Evolutionary conservation across 1,284 basidiomycete species (phyloP).

Genomic region (Irpex sp.): DNA sequence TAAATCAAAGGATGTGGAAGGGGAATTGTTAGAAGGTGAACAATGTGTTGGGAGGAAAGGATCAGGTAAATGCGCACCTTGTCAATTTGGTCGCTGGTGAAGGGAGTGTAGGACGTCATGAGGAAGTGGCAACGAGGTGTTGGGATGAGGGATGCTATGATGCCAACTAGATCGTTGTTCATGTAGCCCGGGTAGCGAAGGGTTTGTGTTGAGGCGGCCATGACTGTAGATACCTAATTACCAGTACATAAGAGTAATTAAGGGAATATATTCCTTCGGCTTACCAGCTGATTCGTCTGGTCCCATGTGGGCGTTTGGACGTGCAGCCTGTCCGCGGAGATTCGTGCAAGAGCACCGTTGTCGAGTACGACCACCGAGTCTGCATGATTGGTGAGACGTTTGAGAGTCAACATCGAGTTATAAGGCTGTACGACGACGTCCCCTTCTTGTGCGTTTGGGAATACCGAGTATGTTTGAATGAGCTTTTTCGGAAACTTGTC

Average conservation of each 20-base stretch:
- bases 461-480: slow-evolving; percentile 99
- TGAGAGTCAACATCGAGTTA: slow-evolving; percentile 93
- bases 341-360: slow-evolving; percentile 90
- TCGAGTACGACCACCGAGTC: slow-evolving; percentile 98
- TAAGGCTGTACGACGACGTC: slow-evolving; percentile 99
- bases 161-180: slow-evolving; percentile 99
- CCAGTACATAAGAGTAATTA: not conserved
- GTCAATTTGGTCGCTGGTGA: slow-evolving; percentile 94
- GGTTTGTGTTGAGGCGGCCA: slow-evolving; percentile 96
- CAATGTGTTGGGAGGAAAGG: not conserved
- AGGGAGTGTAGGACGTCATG: slow-evolving; percentile 99
- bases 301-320: slow-evolving; percentile 90
- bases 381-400: slow-evolving; percentile 93
- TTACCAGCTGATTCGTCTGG: slow-evolving; percentile 91
- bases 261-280: slow-evolving; percentile 18
- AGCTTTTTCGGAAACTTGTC: slow-evolving; percentile 99
- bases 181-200: slow-evolving; percentile 98
- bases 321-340: slow-evolving; percentile 90
- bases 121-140: slow-evolving; percentile 99
- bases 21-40: too few relatives aligned
- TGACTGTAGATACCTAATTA: slow-evolving; percentile 84
- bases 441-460: slow-evolving; percentile 88
- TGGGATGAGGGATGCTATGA: slow-evolving; percentile 95
- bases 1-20: not conserved
- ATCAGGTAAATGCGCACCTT: slow-evolving; percentile 49